These are phyloP conservation scores for Penicillium psychrofluorescens DNA, from an alignment of 495 filamentous ascomycete species.

Conservation along the genomic window DNA sequence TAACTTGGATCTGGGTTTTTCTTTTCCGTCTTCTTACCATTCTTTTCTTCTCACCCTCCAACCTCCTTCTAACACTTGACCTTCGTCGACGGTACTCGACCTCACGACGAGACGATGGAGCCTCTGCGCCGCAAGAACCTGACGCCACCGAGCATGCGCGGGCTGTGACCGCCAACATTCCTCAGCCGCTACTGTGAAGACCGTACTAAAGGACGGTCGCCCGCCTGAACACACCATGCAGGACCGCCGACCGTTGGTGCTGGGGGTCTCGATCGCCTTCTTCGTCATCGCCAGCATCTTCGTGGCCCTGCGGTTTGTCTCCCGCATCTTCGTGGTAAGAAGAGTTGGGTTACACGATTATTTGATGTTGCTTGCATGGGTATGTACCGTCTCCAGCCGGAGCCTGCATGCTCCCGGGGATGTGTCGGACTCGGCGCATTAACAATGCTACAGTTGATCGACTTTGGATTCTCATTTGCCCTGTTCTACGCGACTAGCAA, in stretches of 20 bases:
- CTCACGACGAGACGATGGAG: not conserved
- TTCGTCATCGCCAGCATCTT: constrained; percentile 61
- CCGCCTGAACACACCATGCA: constrained; percentile 26
- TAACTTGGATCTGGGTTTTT: too few species aligned
- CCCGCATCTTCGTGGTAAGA: constrained; percentile 65
- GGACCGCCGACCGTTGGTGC: constrained; percentile 56
- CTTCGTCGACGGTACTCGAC: not conserved
- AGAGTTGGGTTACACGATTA: constrained; percentile 70
- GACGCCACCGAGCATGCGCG: not conserved
- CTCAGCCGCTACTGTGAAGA: not conserved
- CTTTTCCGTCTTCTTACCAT: not conserved
- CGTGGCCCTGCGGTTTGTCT: constrained; percentile 64
- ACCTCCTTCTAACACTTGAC: not conserved
- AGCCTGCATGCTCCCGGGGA: constrained; percentile 11
- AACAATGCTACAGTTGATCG: constrained; percentile 44
- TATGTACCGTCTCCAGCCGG: constrained; percentile 26
- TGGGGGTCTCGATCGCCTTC: constrained; percentile 67
- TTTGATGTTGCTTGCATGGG: constrained; percentile 78
- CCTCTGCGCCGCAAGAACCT: not conserved
- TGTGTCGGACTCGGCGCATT: constrained; percentile 1
- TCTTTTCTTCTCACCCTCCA: not conserved
- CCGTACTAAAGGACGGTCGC: not conserved
- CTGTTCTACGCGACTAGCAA: constrained; percentile 64
- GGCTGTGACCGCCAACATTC: not conserved
- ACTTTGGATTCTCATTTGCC: constrained; percentile 68